Evolutionary conservation across 2,329 filamentous ascomycete genomes (phyloP).

Genomic region (Aspergillus candidus): DNA sequence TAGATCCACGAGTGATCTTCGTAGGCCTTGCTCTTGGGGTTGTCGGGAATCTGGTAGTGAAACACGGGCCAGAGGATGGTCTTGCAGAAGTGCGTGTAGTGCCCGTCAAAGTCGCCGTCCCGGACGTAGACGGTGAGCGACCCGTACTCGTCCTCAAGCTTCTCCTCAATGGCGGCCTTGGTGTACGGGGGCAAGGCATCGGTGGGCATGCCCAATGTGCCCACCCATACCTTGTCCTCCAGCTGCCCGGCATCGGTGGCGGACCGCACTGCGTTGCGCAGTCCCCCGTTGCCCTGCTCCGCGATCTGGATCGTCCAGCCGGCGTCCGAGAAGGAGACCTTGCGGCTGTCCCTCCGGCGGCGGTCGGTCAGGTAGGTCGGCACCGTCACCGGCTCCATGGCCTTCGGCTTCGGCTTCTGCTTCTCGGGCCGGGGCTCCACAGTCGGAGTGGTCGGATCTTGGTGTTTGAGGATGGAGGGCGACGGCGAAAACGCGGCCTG

Average conservation of each 20-base stretch:
- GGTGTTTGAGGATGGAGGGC: constrained; percentile 66
- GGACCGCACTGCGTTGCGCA: constrained; percentile 81
- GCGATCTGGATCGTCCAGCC: constrained; percentile 78
- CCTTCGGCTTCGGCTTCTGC: neutral
- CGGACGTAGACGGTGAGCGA: constrained; percentile 78
- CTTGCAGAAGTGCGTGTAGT: constrained; percentile 96
- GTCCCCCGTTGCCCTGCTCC: constrained; percentile 85
- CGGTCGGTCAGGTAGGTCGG: constrained; percentile 11
- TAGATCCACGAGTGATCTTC: constrained; percentile 95
- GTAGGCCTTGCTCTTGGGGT: constrained; percentile 96
- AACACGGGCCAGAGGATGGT: constrained; percentile 96
- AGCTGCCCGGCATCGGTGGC: constrained; percentile 63
- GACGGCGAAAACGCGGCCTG: constrained; percentile 68
- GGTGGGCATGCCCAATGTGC: constrained; percentile 88
- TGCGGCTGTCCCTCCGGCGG: constrained; percentile 50
- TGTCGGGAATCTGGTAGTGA: constrained; percentile 96
- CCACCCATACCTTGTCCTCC: constrained; percentile 79
- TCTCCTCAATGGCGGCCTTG: constrained; percentile 77
- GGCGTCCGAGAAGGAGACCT: constrained; percentile 63
- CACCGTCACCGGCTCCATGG: constrained; percentile 7
- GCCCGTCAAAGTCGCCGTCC: constrained; percentile 89
- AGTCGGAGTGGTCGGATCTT: constrained; percentile 33
- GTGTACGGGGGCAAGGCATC: constrained; percentile 71
- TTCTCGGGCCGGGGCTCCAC: constrained; percentile 19
- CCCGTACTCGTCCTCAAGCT: constrained; percentile 71